These are phyloP conservation scores for Leccinum boreale DNA, from an alignment of 768 basidiomycete species.

Conservation along the genomic window DNA sequence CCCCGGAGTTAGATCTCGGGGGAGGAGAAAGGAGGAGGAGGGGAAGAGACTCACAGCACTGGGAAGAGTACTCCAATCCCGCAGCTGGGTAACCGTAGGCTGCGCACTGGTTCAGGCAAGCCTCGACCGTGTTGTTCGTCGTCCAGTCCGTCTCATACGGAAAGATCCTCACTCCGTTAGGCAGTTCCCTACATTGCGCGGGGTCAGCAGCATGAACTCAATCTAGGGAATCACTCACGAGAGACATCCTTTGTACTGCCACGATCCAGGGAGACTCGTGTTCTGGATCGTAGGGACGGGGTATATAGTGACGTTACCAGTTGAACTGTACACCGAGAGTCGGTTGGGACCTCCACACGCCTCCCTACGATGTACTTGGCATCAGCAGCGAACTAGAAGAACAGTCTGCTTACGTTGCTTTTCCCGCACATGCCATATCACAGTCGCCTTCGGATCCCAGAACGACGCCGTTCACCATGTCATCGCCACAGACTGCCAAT, in stretches of 20 bases:
- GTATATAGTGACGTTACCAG: constrained; percentile 45
- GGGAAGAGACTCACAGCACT: constrained; percentile 59
- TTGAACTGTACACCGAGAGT: constrained; percentile 66
- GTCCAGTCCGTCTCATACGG: constrained; percentile 57
- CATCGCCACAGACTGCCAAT: constrained; percentile 66
- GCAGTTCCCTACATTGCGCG: constrained; percentile 42
- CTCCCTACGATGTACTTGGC: constrained; percentile 37
- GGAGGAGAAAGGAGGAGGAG: neutral
- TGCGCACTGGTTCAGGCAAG: constrained; percentile 67
- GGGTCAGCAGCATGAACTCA: neutral
- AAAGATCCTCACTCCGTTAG: constrained; percentile 46
- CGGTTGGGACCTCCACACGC: constrained; percentile 73
- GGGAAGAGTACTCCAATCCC: constrained; percentile 65
- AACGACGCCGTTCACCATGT: constrained; percentile 59
- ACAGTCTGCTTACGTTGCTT: constrained; percentile 46
- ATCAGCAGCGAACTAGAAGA: neutral
- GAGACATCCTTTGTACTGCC: constrained; percentile 65
- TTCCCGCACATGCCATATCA: constrained; percentile 73
- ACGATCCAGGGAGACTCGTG: constrained; percentile 60
- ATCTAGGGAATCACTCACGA: constrained; percentile 37
- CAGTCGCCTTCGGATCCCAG: constrained; percentile 50
- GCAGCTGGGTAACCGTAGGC: constrained; percentile 70
- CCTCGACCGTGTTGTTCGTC: constrained; percentile 59
- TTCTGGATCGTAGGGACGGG: constrained; percentile 58
- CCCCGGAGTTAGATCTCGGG: neutral